Conservation (phyloP, 1,284 basidiomycete species). For the Neonothopanus nambi region DNA sequence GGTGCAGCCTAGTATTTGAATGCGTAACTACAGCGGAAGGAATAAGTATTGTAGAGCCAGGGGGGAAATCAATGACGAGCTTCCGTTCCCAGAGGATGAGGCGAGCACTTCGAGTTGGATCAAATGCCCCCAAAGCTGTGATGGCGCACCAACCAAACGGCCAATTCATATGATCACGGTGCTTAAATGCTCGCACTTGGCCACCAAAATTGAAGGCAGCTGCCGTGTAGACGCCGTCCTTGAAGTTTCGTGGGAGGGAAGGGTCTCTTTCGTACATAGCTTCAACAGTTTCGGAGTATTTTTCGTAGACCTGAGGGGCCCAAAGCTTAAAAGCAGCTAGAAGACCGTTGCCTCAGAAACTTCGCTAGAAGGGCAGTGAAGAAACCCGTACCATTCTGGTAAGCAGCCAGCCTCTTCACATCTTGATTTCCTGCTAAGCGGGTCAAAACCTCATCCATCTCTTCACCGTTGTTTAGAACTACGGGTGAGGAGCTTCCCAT, state of each 20-base stretch:
- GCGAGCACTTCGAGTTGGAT: neutral
- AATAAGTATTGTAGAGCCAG: conserved; percentile 1
- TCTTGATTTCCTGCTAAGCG: neutral
- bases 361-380: neutral
- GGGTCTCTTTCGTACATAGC: neutral
- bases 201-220: conserved; percentile 8
- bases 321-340: neutral
- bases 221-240: neutral
- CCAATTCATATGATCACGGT: conserved; percentile 4
- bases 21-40: conserved; percentile 5
- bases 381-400: conserved; percentile 1
- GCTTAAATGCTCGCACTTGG: conserved; percentile 4
- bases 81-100: conserved; percentile 8
- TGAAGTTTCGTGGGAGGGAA: neutral
- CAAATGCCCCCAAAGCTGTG: conserved; percentile 5
- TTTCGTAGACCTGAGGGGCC: neutral
- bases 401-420: neutral
- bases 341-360: neutral
- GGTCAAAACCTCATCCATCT: neutral
- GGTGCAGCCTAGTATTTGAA: neutral
- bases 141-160: conserved; percentile 9
- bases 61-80: conserved; percentile 5
- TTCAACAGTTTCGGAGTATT: neutral
- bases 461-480: neutral
- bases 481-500: neutral